These are phyloP conservation scores for Metschnikowia continentalis DNA, from an alignment of 805 yeast genomes.

Conservation along the genomic window DNA sequence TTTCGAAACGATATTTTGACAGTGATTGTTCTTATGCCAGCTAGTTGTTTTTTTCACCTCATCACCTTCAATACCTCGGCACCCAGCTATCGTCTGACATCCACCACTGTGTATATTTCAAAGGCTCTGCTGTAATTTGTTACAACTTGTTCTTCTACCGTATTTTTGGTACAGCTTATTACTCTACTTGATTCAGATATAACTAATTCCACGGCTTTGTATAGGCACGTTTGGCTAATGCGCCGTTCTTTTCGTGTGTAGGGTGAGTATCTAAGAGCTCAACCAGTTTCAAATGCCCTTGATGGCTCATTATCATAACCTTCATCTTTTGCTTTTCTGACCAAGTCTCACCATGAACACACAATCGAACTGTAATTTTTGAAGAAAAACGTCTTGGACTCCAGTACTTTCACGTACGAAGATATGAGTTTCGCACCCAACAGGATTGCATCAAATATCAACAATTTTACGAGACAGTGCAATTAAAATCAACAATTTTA, in stretches of 20 bases:
- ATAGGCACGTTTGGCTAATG: slow-evolving; percentile 60
- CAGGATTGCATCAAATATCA: slow-evolving; percentile 18
- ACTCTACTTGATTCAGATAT: too few species aligned
- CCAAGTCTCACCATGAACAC: slow-evolving; percentile 75
- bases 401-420: slow-evolving; percentile 17
- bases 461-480: too few species aligned
- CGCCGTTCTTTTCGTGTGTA: slow-evolving; percentile 71
- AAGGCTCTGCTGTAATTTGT: slow-evolving; percentile 23
- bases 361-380: slow-evolving; percentile 73
- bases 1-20: slow-evolving; percentile 34
- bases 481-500: too few species aligned
- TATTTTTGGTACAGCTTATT: too few species aligned
- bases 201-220: too few species aligned
- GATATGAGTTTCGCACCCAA: slow-evolving; percentile 36
- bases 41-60: slow-evolving; percentile 42
- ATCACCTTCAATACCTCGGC: slow-evolving; percentile 14
- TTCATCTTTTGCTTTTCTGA: slow-evolving; percentile 70
- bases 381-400: slow-evolving; percentile 42
- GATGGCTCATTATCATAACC: slow-evolving; percentile 63
- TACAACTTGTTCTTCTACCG: too few species aligned
- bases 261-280: slow-evolving; percentile 61
- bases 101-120: background rate
- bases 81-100: slow-evolving; percentile 16
- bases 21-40: slow-evolving; percentile 43
- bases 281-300: slow-evolving; percentile 63